Base-by-base conservation (phyloP, 805 yeast species). In the Kodamaea restingae region DNA sequence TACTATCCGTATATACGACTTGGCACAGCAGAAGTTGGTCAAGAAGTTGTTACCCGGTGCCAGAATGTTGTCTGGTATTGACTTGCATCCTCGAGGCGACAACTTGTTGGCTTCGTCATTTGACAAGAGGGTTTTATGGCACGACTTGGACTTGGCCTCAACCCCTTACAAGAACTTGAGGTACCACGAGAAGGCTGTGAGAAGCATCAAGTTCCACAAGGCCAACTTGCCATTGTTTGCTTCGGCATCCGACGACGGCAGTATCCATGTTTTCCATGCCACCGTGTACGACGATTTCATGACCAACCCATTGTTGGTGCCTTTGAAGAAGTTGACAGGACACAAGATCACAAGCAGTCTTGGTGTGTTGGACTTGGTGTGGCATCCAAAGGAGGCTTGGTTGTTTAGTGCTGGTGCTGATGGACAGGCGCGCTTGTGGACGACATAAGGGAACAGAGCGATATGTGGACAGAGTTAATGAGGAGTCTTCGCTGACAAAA, bases 361-460 rank as follows among this genome's bases (percentile, higher is more conserved):
- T 41, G 98, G 98, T 56, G 95, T 93, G 11, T 71, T 93, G 56
- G 84, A 81, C 56, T 76, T 84, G 35, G 77, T 78, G 36, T 93
- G 98, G 98, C 98, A 93, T 72, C 98, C 98, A 48, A 80, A 82
- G 53, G 98, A 93, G 66, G 96, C 98, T 0, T 93, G 98, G 98
- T 72, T 93, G 56, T 88, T 93, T 61, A 82, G 93, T 58, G 87
- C 96, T 8, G 98, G 98, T 53, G 98, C 98, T 15, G 98, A 93
- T 64, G 88, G 95, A 44, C 80, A 88, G 30, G 98, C 97, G 4
- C 80, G 96, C 56, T 68, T 93, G 55, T 93, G 98, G 98, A 93
- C 98, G 18, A 86, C 96, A n/a, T 68, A 58, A 49, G 21, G 11
- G 21, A 14, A 32, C 17, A 6, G 28, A 25, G n/a, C 14, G 14